Percentiles rank a stretch among this genome's conserved stretches.
These are phyloP conservation scores for Saccharomyces jurei DNA, from an alignment of 805 yeast genomes.

Conservation along the genomic window DNA sequence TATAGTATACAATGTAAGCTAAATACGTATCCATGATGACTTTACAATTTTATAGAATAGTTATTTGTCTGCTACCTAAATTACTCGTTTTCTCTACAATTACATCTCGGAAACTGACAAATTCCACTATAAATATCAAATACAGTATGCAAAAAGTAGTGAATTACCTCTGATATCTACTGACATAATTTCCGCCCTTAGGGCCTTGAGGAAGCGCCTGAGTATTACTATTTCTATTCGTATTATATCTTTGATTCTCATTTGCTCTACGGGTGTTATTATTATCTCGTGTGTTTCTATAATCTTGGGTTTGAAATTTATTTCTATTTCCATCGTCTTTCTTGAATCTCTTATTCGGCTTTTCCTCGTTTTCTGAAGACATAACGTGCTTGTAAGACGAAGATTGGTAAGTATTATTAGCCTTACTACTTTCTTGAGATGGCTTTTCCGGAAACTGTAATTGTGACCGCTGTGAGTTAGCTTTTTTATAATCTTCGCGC, in stretches of 20 bases:
- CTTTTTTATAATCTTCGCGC: neutral
- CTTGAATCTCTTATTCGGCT: conserved; percentile 8
- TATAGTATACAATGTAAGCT: neutral
- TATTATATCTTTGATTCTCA: conserved; percentile 6
- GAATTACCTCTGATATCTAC: conserved; percentile 18
- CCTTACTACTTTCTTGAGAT: conserved; percentile 2
- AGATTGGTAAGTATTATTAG: conserved; percentile 1
- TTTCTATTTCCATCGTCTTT: neutral
- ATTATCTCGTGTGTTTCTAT: neutral
- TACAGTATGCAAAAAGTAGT: neutral
- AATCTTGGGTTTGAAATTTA: neutral
- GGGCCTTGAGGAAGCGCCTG: conserved; percentile 22
- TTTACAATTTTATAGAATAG: neutral
- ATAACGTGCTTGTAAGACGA: conserved; percentile 2
- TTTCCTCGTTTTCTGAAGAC: conserved; percentile 7
- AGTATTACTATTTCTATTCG: conserved; percentile 3
- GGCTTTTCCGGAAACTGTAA: conserved; percentile 8
- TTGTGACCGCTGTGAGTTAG: neutral
- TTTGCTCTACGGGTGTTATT: neutral
- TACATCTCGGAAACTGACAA: neutral
- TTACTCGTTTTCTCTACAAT: too few species aligned
- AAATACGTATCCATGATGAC: too few species aligned
- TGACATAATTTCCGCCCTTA: conserved; percentile 7
- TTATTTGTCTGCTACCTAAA: neutral
- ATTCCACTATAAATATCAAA: neutral